These are phyloP conservation scores for Venturia carpophila DNA, from an alignment of 2,329 filamentous ascomycete genomes.

Conservation along the genomic window DNA sequence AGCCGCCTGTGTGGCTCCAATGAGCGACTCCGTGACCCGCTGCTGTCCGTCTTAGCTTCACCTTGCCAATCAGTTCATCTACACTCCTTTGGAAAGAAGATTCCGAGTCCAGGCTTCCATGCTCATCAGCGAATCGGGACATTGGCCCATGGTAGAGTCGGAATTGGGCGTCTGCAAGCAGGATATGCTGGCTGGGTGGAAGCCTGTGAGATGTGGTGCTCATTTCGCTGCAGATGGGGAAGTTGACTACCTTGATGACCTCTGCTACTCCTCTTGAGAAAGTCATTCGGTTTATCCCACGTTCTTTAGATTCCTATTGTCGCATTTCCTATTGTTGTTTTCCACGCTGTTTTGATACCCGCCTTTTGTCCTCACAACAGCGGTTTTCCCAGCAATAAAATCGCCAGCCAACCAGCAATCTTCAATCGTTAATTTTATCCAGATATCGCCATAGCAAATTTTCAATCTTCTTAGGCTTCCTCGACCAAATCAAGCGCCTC, in stretches of 20 bases:
- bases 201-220: constrained; percentile 6
- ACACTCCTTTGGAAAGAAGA: neutral
- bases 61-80: constrained; percentile 5
- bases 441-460: neutral
- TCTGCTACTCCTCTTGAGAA: neutral
- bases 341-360: constrained; percentile 2
- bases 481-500: neutral
- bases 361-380: constrained; percentile 1
- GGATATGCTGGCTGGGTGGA: neutral
- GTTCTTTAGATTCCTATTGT: neutral
- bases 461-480: neutral
- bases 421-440: neutral
- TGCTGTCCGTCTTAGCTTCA: constrained; percentile 3
- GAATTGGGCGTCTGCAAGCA: constrained; percentile 9
- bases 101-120: constrained; percentile 2
- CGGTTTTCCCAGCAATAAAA: neutral
- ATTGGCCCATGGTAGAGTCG: neutral
- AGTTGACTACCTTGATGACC: constrained; percentile 1
- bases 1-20: constrained; percentile 7
- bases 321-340: neutral
- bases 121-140: neutral
- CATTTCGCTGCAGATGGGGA: neutral
- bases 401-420: neutral
- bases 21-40: neutral
- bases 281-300: neutral